Conservation (phyloP, 257 asterid genomes). For the Lavandula angustifolia region DNA sequence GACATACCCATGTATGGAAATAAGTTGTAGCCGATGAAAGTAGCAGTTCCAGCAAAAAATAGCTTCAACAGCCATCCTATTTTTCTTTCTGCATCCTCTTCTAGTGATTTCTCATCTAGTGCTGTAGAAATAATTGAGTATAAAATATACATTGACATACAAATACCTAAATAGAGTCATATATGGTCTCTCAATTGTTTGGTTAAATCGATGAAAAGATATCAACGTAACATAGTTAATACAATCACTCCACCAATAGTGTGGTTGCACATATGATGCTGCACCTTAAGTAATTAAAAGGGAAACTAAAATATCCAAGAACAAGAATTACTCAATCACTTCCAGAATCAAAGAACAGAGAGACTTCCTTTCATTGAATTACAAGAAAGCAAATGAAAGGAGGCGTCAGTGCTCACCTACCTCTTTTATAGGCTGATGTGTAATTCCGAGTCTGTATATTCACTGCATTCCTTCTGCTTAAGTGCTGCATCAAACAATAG, state of each 20-base stretch:
- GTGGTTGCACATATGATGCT: background rate
- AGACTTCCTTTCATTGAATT: background rate
- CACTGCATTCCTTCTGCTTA: constrained; percentile 50
- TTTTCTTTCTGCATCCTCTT: constrained; percentile 89
- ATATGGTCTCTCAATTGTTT: background rate
- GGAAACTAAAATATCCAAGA: background rate
- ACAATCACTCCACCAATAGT: background rate
- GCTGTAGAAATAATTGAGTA: constrained; percentile 19
- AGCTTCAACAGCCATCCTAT: constrained; percentile 87
- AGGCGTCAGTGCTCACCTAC: constrained; percentile 32
- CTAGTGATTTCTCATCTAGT: constrained; percentile 67
- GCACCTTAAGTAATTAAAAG: background rate
- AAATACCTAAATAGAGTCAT: constrained; percentile 6
- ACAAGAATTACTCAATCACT: background rate
- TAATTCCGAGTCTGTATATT: constrained; percentile 48
- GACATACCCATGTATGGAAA: constrained; percentile 89
- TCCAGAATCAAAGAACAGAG: background rate
- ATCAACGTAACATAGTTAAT: background rate
- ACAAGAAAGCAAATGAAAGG: background rate
- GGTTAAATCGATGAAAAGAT: constrained; percentile 9
- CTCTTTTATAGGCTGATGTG: constrained; percentile 52
- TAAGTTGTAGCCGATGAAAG: constrained; percentile 69
- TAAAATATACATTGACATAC: constrained; percentile 5
- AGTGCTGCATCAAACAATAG: constrained; percentile 45
- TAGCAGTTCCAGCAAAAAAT: constrained; percentile 79